Conservation (phyloP, 2,329 filamentous ascomycete genomes). For the Pseudogymnoascus sp. region DNA sequence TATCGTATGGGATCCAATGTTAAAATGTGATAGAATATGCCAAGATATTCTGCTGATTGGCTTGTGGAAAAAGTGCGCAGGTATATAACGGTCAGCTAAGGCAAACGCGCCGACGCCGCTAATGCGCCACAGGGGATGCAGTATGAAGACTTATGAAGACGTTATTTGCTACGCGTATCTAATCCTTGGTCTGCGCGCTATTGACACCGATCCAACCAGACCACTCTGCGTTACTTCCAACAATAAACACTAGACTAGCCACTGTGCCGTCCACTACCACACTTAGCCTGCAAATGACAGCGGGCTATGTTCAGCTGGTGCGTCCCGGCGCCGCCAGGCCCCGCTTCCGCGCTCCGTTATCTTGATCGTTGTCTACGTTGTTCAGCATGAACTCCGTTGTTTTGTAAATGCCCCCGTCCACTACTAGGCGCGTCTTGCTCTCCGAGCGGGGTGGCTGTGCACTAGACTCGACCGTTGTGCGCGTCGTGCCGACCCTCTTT, state of each 20-base stretch:
- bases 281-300: background rate
- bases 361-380: background rate
- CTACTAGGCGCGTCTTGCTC: background rate
- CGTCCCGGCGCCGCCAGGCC: background rate
- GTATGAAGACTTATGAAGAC: background rate
- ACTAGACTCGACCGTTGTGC: background rate
- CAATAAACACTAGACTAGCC: background rate
- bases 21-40: background rate
- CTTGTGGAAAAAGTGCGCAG: background rate
- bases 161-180: conserved; percentile 1
- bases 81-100: background rate
- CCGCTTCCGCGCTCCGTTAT: background rate
- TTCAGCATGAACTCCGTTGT: background rate
- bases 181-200: background rate
- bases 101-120: background rate
- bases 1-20: background rate
- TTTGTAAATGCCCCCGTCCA: conserved; percentile 2
- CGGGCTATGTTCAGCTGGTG: background rate
- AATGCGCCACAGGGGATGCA: background rate
- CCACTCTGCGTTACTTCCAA: background rate
- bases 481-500: background rate
- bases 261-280: background rate
- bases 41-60: background rate
- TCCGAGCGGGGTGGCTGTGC: background rate
- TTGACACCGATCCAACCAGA: background rate